These are phyloP conservation scores for Aphanomyces euteiches DNA, from an alignment of 352 stramenopile genomes.

Conservation along the genomic window DNA sequence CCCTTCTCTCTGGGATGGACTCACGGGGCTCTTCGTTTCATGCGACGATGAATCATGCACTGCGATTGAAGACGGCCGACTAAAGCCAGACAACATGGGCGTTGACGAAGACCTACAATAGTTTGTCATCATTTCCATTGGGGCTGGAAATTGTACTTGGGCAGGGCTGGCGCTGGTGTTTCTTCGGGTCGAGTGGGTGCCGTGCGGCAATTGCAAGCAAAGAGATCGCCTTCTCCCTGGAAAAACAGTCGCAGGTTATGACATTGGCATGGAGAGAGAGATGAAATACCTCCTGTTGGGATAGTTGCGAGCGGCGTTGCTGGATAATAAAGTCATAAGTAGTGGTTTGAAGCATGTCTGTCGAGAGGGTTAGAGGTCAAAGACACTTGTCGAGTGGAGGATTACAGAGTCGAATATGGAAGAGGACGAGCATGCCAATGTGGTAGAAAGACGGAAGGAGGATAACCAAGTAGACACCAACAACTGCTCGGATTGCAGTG, in stretches of 20 bases:
- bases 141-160: background rate
- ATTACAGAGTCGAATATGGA: slow-evolving; percentile 81
- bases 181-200: background rate
- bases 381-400: slow-evolving; percentile 1
- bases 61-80: background rate
- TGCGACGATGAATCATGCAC: slow-evolving; percentile 17
- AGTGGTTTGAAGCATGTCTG: slow-evolving; percentile 45
- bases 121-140: background rate
- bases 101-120: background rate
- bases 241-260: background rate
- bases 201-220: background rate
- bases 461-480: slow-evolving; percentile 62
- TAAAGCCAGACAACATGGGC: slow-evolving; percentile 12
- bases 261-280: background rate
- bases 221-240: too few species aligned
- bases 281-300: slow-evolving; percentile 7
- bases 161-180: background rate
- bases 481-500: slow-evolving; percentile 53
- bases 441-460: slow-evolving; percentile 70
- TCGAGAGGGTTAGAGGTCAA: background rate
- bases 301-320: background rate
- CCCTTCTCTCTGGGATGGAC: slow-evolving; percentile 20
- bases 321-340: slow-evolving; percentile 86
- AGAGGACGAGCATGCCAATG: slow-evolving; percentile 72
- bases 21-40: slow-evolving; percentile 17